phyloP scores from a whole-genome alignment of 805 yeast species.

The Ogataea allantospora region DNA sequence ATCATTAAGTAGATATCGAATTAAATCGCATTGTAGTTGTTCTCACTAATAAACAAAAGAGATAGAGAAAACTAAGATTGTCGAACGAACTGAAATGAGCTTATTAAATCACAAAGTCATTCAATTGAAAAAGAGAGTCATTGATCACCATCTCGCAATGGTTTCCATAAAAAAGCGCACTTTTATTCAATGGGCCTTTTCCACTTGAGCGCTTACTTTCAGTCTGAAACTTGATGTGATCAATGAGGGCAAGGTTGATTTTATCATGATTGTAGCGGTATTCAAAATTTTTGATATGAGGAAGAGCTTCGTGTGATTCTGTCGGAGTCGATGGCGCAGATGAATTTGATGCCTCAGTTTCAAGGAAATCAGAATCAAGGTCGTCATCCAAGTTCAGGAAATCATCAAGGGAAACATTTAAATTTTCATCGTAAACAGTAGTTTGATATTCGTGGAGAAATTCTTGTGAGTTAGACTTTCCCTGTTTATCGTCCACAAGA shows the following conservation, averaged over 20 bases:
- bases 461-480: not conserved
- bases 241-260: constrained; percentile 29
- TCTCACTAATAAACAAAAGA: constrained; percentile 4
- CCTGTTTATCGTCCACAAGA: constrained; percentile 16
- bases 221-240: constrained; percentile 10
- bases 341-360: constrained; percentile 1
- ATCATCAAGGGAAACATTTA: constrained; percentile 21
- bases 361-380: not conserved
- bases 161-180: constrained; percentile 33
- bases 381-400: constrained; percentile 23
- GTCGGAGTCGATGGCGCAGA: constrained; percentile 3
- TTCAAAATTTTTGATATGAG: constrained; percentile 21
- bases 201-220: constrained; percentile 4
- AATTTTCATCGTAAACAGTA: not conserved
- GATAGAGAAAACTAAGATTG: not conserved
- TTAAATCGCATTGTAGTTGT: constrained; percentile 2
- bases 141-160: constrained; percentile 32
- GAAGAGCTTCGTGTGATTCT: not conserved
- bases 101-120: constrained; percentile 24
- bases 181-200: constrained; percentile 30
- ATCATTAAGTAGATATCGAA: not conserved
- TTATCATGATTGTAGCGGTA: constrained; percentile 30
- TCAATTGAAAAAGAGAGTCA: constrained; percentile 22
- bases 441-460: constrained; percentile 1
- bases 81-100: constrained; percentile 1